Conservation (phyloP, 345 rosid species). For the Diplotaxis tenuifolia region DNA sequence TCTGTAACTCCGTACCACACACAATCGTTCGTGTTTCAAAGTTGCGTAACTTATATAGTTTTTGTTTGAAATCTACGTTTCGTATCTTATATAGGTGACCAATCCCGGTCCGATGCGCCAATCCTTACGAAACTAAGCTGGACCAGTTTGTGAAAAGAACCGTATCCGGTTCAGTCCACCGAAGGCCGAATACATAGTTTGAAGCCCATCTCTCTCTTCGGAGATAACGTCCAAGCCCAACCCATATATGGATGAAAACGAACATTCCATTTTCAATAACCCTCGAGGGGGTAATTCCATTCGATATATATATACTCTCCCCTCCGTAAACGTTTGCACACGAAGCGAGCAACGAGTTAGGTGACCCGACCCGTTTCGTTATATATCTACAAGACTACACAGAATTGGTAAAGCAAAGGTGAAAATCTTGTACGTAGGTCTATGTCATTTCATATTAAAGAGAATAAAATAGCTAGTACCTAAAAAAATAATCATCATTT, state of each 20-base stretch:
- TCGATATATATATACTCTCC: background rate
- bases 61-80: background rate
- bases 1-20: slow-evolving; percentile 14
- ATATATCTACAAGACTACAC: background rate
- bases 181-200: background rate
- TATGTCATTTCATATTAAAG: slow-evolving; percentile 23
- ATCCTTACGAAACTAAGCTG: background rate
- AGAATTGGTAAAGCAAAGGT: slow-evolving; percentile 28
- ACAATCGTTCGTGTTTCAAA: slow-evolving; percentile 22
- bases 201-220: background rate
- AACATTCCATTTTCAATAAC: slow-evolving; percentile 14
- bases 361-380: slow-evolving; percentile 14
- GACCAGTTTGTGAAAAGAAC: background rate
- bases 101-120: background rate
- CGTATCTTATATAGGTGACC: background rate
- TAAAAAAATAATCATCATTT: background rate
- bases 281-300: slow-evolving; percentile 6
- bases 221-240: background rate
- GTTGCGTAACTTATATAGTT: background rate
- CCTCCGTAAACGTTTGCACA: slow-evolving; percentile 22
- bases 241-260: background rate
- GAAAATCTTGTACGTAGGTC: slow-evolving; percentile 32
- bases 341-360: slow-evolving; percentile 12
- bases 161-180: background rate
- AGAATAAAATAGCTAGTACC: slow-evolving; percentile 5